Conservation (phyloP, 176 grass and related monocot species). For the Aegilops speltoides region DNA sequence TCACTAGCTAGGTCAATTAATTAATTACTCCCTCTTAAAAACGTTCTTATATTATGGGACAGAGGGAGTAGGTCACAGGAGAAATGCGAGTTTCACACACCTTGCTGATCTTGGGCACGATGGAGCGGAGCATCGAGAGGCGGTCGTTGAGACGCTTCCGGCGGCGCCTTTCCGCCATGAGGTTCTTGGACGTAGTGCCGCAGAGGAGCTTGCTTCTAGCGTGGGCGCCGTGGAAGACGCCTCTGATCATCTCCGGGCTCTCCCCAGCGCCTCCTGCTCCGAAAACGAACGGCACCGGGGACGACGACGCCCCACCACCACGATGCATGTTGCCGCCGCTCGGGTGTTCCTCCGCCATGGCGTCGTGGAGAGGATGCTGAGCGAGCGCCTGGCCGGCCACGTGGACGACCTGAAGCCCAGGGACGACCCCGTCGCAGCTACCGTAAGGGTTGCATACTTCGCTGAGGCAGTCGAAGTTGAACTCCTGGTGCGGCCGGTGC, state of each 20-base stretch:
- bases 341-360: constrained; percentile 32
- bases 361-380: constrained; percentile 12
- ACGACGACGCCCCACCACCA: constrained; percentile 6
- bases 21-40: no score
- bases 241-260: neutral
- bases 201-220: constrained; percentile 40
- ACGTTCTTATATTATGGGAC: no score
- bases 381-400: neutral
- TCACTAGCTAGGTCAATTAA: no score
- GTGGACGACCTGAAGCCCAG: neutral
- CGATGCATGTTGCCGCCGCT: neutral
- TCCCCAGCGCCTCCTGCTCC: no score
- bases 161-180: constrained; percentile 81
- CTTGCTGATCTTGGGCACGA: constrained; percentile 87
- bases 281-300: no score
- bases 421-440: neutral
- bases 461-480: constrained; percentile 73
- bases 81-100: no score
- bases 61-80: no score
- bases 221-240: neutral
- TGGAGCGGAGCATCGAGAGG: constrained; percentile 88
- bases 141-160: constrained; percentile 82
- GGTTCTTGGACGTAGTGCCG: constrained; percentile 61
- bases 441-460: constrained; percentile 70
- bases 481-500: constrained; percentile 31